A percentile compares a stretch with the other conserved stretches of the same genome.
phyloP scores from a whole-genome alignment of 164 flowering plant species.

The Dillenia turbinata region DNA sequence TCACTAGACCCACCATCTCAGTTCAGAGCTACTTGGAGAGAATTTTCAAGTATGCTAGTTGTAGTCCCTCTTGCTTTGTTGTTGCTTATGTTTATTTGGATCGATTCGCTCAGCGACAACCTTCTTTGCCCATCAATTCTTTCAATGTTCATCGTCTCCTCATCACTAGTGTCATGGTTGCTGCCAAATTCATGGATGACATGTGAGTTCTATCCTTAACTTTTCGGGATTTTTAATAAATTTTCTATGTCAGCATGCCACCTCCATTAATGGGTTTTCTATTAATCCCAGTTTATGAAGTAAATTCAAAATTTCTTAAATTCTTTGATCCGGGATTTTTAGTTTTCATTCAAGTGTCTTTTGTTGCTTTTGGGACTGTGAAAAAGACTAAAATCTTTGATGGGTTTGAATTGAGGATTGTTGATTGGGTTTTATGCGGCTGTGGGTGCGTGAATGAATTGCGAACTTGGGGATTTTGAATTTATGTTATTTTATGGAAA shows the following conservation, averaged over 20 bases:
- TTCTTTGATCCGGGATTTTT: too few relatives aligned
- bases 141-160: constrained; percentile 65
- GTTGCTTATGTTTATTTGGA: constrained; percentile 70
- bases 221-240: not conserved
- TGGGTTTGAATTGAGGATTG: too few relatives aligned
- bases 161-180: constrained; percentile 65
- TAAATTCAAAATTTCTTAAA: too few relatives aligned
- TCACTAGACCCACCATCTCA: constrained; percentile 49
- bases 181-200: constrained; percentile 78
- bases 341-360: too few relatives aligned
- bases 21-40: constrained; percentile 55
- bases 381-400: too few relatives aligned
- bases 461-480: too few relatives aligned
- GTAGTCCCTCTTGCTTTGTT: constrained; percentile 63
- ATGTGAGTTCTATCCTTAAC: constrained; percentile 31
- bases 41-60: constrained; percentile 70
- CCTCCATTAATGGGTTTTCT: not conserved
- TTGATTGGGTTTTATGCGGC: too few relatives aligned
- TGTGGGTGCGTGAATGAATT: too few relatives aligned
- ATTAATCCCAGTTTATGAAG: too few relatives aligned
- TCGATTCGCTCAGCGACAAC: constrained; percentile 50
- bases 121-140: constrained; percentile 51
- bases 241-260: not conserved
- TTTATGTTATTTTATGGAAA: too few relatives aligned
- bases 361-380: too few relatives aligned